phyloP scores from a whole-genome alignment of 257 asterid species.

The Leonotis leonurus region DNA sequence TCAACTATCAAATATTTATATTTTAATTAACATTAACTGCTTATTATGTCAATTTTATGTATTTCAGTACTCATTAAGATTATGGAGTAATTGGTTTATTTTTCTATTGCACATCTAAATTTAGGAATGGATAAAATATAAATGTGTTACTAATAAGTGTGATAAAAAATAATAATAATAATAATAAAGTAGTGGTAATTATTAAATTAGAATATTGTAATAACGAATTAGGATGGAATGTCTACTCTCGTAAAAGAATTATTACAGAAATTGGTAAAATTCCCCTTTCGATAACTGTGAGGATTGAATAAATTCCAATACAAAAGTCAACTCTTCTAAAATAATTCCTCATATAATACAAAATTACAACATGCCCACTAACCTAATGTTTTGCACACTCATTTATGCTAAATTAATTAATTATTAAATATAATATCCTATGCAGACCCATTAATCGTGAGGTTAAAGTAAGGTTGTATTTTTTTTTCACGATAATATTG shows the following conservation, averaged over 20 bases:
- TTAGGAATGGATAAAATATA: no score
- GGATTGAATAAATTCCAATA: not conserved
- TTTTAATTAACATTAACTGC: no score
- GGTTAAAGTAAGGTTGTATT: no score
- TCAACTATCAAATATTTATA: no score
- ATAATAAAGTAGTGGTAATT: not conserved
- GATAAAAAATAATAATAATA: no score
- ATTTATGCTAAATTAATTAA: not conserved
- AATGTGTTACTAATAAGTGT: no score
- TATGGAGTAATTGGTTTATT: no score
- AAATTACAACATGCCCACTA: slow-evolving; percentile 2
- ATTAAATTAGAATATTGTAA: not conserved
- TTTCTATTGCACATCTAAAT: no score
- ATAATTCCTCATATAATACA: not conserved
- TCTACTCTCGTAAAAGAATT: not conserved
- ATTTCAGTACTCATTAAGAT: no score
- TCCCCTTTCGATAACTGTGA: not conserved
- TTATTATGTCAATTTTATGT: no score
- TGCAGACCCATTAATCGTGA: not conserved
- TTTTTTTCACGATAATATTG: not conserved
- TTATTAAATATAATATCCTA: not conserved
- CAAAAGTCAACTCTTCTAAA: slow-evolving; percentile 12
- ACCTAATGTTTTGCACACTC: slow-evolving; percentile 7
- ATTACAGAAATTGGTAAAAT: not conserved
- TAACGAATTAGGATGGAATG: not conserved